phyloP scores from a whole-genome alignment of 495 filamentous ascomycete species.

The Hamigera avellanea region DNA sequence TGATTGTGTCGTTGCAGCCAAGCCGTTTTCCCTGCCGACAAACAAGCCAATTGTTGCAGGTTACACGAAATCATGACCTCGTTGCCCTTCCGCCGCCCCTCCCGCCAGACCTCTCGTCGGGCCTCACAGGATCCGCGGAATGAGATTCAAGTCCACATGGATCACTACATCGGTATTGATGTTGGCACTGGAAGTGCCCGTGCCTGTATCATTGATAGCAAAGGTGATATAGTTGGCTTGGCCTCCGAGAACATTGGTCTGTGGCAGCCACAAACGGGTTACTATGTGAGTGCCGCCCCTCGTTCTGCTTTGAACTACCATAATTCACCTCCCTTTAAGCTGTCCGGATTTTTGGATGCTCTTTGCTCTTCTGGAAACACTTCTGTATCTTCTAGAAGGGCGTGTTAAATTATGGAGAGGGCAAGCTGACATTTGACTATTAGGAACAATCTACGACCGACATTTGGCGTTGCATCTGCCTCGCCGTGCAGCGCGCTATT shows the following conservation, averaged over 20 bases:
- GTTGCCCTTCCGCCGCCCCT: slow-evolving; percentile 21
- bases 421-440: slow-evolving; percentile 10
- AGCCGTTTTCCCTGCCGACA: too few species aligned
- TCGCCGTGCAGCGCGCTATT: slow-evolving; percentile 66
- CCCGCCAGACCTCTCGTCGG: slow-evolving; percentile 34
- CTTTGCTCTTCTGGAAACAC: too few species aligned
- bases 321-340: too few species aligned
- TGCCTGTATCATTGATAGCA: slow-evolving; percentile 84
- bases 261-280: slow-evolving; percentile 84
- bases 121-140: slow-evolving; percentile 45
- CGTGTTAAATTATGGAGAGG: too few species aligned
- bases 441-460: slow-evolving; percentile 97
- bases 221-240: slow-evolving; percentile 85
- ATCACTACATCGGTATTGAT: slow-evolving; percentile 84
- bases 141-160: slow-evolving; percentile 39
- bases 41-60: too few species aligned
- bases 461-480: slow-evolving; percentile 87
- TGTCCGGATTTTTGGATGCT: too few species aligned
- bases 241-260: slow-evolving; percentile 85
- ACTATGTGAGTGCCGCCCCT: slow-evolving; percentile 51
- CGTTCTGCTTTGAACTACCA: background rate
- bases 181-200: slow-evolving; percentile 92
- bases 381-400: too few species aligned
- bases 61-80: slow-evolving; percentile 11
- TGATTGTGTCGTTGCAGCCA: too few species aligned